Evolutionary conservation across 331 rosid genomes (phyloP), one percentile per base, ranked within the genome.

Genomic region (Acacia pycnantha): DNA sequence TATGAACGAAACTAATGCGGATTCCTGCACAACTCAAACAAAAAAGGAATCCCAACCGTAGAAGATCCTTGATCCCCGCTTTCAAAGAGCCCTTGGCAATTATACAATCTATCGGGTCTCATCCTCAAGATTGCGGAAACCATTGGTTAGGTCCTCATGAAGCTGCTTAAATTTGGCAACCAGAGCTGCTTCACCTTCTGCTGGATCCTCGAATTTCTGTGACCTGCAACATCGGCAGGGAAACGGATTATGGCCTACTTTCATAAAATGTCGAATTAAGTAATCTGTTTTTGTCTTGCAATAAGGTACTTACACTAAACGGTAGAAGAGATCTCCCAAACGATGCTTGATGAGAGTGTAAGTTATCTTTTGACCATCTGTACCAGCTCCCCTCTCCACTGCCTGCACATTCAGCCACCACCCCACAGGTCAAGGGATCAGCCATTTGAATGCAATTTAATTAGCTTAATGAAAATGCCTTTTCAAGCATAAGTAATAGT

Each of bases 91-190:
- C 77, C 12, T 35, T 18, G 68, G 65, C 83, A 79, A 82, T 88
- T 88, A 72, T 16, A 50, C 70, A 77, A 80, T 90, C 91, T 50
- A 96, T 24, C 99, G 97, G 83, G 94, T 81, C 88, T 96, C 99
- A 40, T 96, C 99, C 90, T 96, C 98, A 1, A 96, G 98, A 50
- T 97, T 92, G 82, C 97, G 97, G 97, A 96, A 96, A 84, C 99
- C 98, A 65, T 37, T 91, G 21, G 95, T 90, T 79, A 96, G 83
- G 81, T 93, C 98, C 71, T 93, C 98, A 4, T 92, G 85, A 41
- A 96, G 82, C 92, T 96, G 89, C 72, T 85, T 87, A 77, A 96
- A 96, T 81, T 96, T 96, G 3, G 80, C 94, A 29, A 91, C 87
- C 70, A 96, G 90, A 24, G 88, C 90, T 4, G 86, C 82, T 90